Base-by-base conservation (phyloP, 2,329 filamentous ascomycete genomes). In the Dendrostoma leiphaemia region DNA sequence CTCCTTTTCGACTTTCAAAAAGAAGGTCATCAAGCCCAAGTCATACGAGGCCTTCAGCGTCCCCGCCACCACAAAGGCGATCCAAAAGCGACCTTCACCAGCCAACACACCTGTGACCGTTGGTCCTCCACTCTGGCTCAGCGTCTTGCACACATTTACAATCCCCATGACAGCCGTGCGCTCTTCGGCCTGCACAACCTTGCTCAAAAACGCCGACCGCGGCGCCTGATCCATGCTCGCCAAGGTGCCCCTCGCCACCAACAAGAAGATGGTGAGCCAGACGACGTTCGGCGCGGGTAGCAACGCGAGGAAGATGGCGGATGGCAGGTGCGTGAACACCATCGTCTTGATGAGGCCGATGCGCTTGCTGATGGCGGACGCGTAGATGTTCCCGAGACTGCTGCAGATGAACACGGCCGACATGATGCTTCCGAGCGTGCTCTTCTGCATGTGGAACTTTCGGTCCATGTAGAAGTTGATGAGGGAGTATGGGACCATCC, bases 311-410 rank as follows among this genome's bases (percentile, higher is more conserved):
- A 84, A 85, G 24, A 90, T 69, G 7, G 86, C 76, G 0, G 85
- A 88, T 0, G 88, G 88, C 0, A 90, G 73, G 61, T 90, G 86
- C 0, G 86, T 89, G 63, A 89, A 88, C 8, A 88, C 85, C 87
- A 90, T 90, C 1, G 86, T 89, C 74, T 84, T 84, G 41, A 90
- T 79, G 32, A 91, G 81, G 6, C 82, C 82, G 34, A 84, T 69
- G 5, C 80, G 71, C 26, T 78, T 79, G 6, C 81, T 77, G 2
- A 84, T 70, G 4, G 80, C 77, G 5, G 79, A 76, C 0, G 81
- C 80, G 0, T 78, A 69, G 12, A 84, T 67, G 61, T 77, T 80
- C 0, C 80, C 82, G 1, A 69, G 55, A 0, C 79, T 77, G 1
- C 79, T 70, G 19, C 84, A 73, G 48, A 82, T 71, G 56, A 73